phyloP scores from a whole-genome alignment of 176 grass and related monocot species.

The Areca catechu region DNA sequence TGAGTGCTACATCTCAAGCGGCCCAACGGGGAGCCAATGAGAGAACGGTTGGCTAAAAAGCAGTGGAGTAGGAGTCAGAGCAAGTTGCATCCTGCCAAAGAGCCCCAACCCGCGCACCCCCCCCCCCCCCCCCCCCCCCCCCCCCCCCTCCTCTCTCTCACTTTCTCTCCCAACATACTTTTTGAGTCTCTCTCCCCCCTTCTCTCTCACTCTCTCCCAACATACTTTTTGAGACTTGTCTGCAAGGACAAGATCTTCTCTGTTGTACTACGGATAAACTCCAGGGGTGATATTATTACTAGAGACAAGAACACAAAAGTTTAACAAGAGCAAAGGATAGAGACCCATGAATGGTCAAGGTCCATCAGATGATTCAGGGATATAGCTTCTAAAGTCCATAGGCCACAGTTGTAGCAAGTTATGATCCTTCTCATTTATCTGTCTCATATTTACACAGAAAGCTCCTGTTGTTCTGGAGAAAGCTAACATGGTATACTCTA shows the following conservation, averaged over 20 bases:
- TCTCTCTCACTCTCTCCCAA: neutral
- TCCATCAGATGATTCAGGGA: too few species aligned
- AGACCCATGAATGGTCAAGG: too few species aligned
- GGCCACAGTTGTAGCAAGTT: too few species aligned
- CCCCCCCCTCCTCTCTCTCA: neutral
- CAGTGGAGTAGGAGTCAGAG: slow-evolving; percentile 47
- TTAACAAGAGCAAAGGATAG: too few species aligned
- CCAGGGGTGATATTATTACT: slow-evolving; percentile 45
- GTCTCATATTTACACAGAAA: too few species aligned
- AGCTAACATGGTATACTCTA: slow-evolving; percentile 2
- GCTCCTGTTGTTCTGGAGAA: too few species aligned
- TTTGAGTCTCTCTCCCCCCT: slow-evolving; percentile 12
- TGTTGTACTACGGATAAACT: slow-evolving; percentile 68
- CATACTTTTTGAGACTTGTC: slow-evolving; percentile 37
- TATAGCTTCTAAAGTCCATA: too few species aligned
- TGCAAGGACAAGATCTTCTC: slow-evolving; percentile 80
- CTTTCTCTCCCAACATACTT: slow-evolving; percentile 25
- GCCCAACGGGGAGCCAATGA: slow-evolving; percentile 46
- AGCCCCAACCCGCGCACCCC: too few species aligned
- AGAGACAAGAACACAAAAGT: slow-evolving; percentile 26
- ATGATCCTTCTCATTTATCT: too few species aligned
- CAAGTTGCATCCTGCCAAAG: slow-evolving; percentile 25
- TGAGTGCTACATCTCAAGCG: slow-evolving; percentile 75
- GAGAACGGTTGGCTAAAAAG: slow-evolving; percentile 53
- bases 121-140: too few species aligned